These are phyloP conservation scores for Recurvomyces mirabilis DNA, from an alignment of 495 filamentous ascomycete genomes.

Conservation along the genomic window DNA sequence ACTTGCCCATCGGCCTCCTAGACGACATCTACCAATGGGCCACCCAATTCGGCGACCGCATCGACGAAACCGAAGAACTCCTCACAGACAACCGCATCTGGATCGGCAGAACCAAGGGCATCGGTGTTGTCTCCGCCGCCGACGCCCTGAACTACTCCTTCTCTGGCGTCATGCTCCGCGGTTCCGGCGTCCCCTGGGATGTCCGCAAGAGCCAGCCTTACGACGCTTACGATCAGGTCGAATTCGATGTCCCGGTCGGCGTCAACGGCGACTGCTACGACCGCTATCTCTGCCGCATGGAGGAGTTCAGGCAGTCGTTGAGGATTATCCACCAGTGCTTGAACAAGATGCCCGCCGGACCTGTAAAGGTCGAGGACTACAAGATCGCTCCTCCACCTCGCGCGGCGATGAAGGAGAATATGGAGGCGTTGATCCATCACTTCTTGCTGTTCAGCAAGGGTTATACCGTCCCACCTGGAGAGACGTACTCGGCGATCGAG, in stretches of 20 bases:
- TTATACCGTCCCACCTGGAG: conserved; percentile 92
- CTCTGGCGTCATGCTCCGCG: conserved; percentile 94
- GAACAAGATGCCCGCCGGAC: conserved; percentile 95
- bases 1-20: conserved; percentile 85
- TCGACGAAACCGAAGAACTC: conserved; percentile 98
- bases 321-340: conserved; percentile 98
- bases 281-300: conserved; percentile 97
- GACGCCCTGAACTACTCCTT: conserved; percentile 94
- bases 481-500: conserved; percentile 96
- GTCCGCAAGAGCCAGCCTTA: conserved; percentile 92
- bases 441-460: conserved; percentile 98
- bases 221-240: conserved; percentile 93
- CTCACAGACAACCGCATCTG: conserved; percentile 99
- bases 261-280: conserved; percentile 98
- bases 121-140: conserved; percentile 82
- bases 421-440: conserved; percentile 99
- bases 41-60: conserved; percentile 97
- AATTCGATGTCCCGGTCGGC: conserved; percentile 96
- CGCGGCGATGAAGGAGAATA: conserved; percentile 99
- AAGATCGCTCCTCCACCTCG: conserved; percentile 95
- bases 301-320: conserved; percentile 95
- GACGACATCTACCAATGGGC: conserved; percentile 99
- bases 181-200: conserved; percentile 95
- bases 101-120: conserved; percentile 80
- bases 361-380: conserved; percentile 93